A percentile compares a stretch with the other conserved stretches of the same genome.
These are phyloP conservation scores for Stachybotrys chartarum DNA, from an alignment of 2,329 filamentous ascomycete genomes.

Conservation along the genomic window DNA sequence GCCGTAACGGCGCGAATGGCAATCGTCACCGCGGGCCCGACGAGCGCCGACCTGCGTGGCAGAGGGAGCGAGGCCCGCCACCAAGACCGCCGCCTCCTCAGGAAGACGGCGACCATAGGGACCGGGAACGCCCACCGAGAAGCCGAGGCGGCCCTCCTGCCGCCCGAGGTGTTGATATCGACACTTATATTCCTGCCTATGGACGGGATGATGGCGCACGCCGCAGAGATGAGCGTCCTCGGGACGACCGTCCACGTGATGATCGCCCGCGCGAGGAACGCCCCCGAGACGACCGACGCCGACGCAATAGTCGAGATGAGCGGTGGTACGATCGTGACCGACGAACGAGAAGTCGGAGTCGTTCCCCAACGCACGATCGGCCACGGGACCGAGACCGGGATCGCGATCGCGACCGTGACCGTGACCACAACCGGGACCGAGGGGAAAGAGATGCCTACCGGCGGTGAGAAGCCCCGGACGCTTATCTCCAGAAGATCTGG, in stretches of 20 bases:
- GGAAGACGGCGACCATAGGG: slow-evolving; percentile 31
- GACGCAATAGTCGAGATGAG: slow-evolving; percentile 25
- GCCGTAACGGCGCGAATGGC: slow-evolving; percentile 40
- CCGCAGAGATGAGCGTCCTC: slow-evolving; percentile 25
- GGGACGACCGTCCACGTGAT: slow-evolving; percentile 17
- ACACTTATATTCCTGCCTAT: slow-evolving; percentile 45
- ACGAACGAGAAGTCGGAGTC: slow-evolving; percentile 31
- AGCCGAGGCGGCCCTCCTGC: slow-evolving; percentile 21
- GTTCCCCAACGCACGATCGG: slow-evolving; percentile 29
- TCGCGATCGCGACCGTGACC: slow-evolving; percentile 35
- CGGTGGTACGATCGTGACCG: slow-evolving; percentile 34
- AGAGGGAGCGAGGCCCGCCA: slow-evolving; percentile 43
- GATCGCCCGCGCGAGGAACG: slow-evolving; percentile 16
- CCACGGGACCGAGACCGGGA: slow-evolving; percentile 37
- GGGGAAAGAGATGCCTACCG: slow-evolving; percentile 26
- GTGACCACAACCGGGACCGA: slow-evolving; percentile 42
- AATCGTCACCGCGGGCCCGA: slow-evolving; percentile 35
- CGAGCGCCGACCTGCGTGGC: slow-evolving; percentile 47
- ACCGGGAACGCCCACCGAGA: slow-evolving; percentile 22
- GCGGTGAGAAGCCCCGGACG: not conserved
- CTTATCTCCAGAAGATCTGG: not conserved
- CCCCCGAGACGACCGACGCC: slow-evolving; percentile 17
- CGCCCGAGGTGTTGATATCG: slow-evolving; percentile 29
- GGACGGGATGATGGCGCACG: slow-evolving; percentile 24
- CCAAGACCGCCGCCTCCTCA: slow-evolving; percentile 40